Evolutionary conservation across 371 early-diverging fungal species (phyloP), one percentile per base, ranked within the genome.

Genomic region (Mucor indicus): DNA sequence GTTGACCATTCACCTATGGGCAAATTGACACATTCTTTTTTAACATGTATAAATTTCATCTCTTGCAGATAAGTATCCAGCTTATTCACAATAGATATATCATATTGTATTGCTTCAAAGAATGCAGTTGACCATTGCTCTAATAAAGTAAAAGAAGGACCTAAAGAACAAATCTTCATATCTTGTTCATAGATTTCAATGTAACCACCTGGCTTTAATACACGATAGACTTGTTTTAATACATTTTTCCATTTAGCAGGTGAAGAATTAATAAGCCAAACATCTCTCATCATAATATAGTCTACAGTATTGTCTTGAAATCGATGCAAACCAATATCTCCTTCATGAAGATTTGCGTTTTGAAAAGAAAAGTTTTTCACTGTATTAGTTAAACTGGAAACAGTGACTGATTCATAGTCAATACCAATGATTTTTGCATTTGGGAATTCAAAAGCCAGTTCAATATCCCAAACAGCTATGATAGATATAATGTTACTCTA

Each of bases 391-490:
- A 53, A 31, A 13, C 33, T 54, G 1, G 56, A 27, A 0, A 64
- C 38, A 1, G 55, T 52, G 9, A 50, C 48, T 0, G 57, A 24
- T 17, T 51, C 43, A 10, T 52, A 57, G 29, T 64, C 72, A 1
- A 64, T 61, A 4, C 67, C 72, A 16, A 64, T 24, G 12, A 71
- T 48, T 4, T 59, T 47, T 17, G 57, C 55, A 13, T 53, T 23
- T 6, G 72, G 72, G 37, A 62, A 71, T 16, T 62, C 51, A 10
- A 56, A 48, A 15, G 72, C 67, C 54, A 67, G 40, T 42, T 71
- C 72, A 41, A 64, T 49, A 17, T 48, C 51, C 72, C 72, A 71
- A 9, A 64, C 50, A 36, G 50, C 50, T 50, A n/a, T n/a, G n/a
- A n/a, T n/a, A n/a, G n/a, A n/a, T n/a, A n/a, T n/a, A n/a, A n/a